These are phyloP conservation scores for Leptodermis oblonga DNA, from an alignment of 257 asterid species.

Conservation along the genomic window DNA sequence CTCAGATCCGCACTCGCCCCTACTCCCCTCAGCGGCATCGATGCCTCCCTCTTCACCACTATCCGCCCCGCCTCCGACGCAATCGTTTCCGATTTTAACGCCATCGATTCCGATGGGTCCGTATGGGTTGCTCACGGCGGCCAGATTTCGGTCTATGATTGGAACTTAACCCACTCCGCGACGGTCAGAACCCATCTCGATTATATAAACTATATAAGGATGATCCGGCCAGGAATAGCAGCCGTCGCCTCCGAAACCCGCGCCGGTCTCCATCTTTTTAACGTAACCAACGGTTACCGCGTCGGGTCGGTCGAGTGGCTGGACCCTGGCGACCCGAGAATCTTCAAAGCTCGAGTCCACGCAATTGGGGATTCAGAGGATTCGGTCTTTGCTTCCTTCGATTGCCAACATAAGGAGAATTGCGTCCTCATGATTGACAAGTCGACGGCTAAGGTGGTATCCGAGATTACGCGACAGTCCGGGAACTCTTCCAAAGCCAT, in stretches of 20 bases:
- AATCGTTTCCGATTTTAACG: slow-evolving; percentile 67
- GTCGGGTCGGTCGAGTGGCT: slow-evolving; percentile 73
- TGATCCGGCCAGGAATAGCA: slow-evolving; percentile 47
- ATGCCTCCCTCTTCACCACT: slow-evolving; percentile 47
- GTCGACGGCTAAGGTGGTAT: slow-evolving; percentile 39
- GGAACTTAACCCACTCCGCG: slow-evolving; percentile 63
- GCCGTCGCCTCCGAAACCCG: slow-evolving; percentile 60
- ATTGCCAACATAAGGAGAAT: slow-evolving; percentile 79
- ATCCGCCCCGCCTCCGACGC: slow-evolving; percentile 63
- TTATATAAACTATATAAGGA: slow-evolving; percentile 40
- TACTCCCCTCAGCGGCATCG: slow-evolving; percentile 54
- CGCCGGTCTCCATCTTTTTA: slow-evolving; percentile 71
- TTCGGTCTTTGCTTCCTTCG: slow-evolving; percentile 62
- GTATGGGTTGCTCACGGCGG: slow-evolving; percentile 91
- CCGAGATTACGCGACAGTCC: slow-evolving; percentile 66
- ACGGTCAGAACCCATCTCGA: slow-evolving; percentile 83
- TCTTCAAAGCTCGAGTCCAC: slow-evolving; percentile 73
- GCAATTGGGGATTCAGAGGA: slow-evolving; percentile 57
- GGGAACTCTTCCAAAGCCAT: slow-evolving; percentile 66
- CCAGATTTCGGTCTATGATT: slow-evolving; percentile 79
- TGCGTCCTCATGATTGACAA: slow-evolving; percentile 70
- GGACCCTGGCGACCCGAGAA: slow-evolving; percentile 79
- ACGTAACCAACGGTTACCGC: slow-evolving; percentile 60
- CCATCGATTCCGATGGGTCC: slow-evolving; percentile 72
- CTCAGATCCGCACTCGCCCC: slow-evolving; percentile 80